These are phyloP conservation scores for Dactylellina sp. DNA, from an alignment of 2,329 filamentous ascomycete genomes.

Conservation along the genomic window DNA sequence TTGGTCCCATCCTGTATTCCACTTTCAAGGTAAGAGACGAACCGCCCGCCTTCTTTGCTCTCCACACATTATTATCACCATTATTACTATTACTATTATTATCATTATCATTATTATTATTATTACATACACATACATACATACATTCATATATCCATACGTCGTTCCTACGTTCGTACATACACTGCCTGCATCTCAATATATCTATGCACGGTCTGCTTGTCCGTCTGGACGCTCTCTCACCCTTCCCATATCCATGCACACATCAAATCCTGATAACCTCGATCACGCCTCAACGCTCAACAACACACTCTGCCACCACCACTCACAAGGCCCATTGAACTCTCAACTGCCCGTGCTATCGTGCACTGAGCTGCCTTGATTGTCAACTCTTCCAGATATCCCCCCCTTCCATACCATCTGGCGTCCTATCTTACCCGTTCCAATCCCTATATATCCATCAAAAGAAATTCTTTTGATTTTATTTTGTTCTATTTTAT, in stretches of 20 bases:
- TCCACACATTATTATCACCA: neutral
- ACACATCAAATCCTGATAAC: constrained; percentile 42
- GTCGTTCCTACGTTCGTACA: neutral
- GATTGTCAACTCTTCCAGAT: constrained; percentile 13
- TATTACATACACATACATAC: constrained; percentile 5
- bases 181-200: constrained; percentile 5
- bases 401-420: constrained; percentile 4
- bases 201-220: neutral
- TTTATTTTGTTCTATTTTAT: too few relatives aligned
- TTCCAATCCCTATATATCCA: neutral
- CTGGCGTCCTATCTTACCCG: constrained; percentile 4
- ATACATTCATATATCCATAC: neutral
- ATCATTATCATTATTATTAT: neutral
- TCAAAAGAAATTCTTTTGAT: too few relatives aligned
- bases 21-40: constrained; percentile 43
- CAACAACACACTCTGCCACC: constrained; percentile 19
- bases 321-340: constrained; percentile 9
- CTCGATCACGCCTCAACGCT: constrained; percentile 31
- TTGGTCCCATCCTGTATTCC: constrained; percentile 33
- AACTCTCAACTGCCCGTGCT: constrained; percentile 7
- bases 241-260: constrained; percentile 41
- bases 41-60: constrained; percentile 2
- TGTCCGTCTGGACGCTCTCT: constrained; percentile 12
- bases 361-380: constrained; percentile 13
- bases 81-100: neutral